Evolutionary conservation across 345 rosid genomes (phyloP).

Genomic region (Citrus trifoliata): DNA sequence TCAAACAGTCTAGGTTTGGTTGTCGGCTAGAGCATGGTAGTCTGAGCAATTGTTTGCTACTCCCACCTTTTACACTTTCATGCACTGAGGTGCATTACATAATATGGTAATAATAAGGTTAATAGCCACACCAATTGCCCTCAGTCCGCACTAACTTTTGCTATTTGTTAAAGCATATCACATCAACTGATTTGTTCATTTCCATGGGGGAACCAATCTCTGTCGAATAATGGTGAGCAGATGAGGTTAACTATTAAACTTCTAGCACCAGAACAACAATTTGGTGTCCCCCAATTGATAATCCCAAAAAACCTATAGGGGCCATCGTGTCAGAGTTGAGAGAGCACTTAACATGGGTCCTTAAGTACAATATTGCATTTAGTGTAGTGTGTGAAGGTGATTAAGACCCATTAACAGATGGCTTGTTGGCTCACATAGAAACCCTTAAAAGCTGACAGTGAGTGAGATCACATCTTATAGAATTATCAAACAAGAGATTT

Average conservation of each 20-base stretch:
- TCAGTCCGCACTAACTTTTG: not conserved
- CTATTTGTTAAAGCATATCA: conserved; percentile 4
- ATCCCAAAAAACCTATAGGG: conserved; percentile 18
- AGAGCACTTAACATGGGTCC: conserved; percentile 7
- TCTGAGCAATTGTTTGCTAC: not conserved
- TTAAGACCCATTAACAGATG: conserved; percentile 10
- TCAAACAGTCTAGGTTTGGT: not conserved
- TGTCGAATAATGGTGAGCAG: not conserved
- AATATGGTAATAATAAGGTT: not conserved
- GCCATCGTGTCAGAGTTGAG: conserved; percentile 26
- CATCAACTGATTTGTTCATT: conserved; percentile 14
- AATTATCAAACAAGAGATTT: not conserved
- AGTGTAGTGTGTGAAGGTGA: conserved; percentile 9
- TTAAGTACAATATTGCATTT: not conserved
- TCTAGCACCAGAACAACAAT: conserved; percentile 15
- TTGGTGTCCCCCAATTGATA: conserved; percentile 12
- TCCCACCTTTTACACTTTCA: too few relatives aligned
- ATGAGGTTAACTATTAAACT: conserved; percentile 18
- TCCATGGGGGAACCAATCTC: conserved; percentile 20
- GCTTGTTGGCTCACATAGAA: not conserved
- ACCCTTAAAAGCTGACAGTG: not conserved
- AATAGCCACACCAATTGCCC: not conserved
- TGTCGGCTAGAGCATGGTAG: not conserved
- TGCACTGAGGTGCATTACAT: too few relatives aligned
- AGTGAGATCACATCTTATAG: not conserved